Evolutionary conservation across 2,329 filamentous ascomycete genomes (phyloP).

Genomic region (Diaporthe nobilis): DNA sequence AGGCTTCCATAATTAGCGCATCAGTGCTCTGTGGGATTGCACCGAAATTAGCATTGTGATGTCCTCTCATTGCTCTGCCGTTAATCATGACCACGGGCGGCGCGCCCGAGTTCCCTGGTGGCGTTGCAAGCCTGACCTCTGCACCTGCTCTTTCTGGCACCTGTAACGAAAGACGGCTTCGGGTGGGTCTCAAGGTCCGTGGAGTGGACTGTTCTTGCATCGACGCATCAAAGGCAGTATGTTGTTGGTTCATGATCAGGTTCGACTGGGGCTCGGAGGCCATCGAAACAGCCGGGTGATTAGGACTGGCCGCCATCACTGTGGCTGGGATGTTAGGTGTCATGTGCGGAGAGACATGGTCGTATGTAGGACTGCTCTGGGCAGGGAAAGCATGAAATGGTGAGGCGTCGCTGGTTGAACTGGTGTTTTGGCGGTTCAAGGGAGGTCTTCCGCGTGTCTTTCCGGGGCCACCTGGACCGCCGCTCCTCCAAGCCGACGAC

Average conservation of each 20-base stretch:
- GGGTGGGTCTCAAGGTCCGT: slow-evolving; percentile 51
- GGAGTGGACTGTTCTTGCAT: slow-evolving; percentile 24
- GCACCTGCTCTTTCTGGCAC: slow-evolving; percentile 62
- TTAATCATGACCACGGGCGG: slow-evolving; percentile 50
- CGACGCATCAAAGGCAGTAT: slow-evolving; percentile 21
- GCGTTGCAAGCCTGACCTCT: slow-evolving; percentile 51
- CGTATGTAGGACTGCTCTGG: slow-evolving; percentile 56
- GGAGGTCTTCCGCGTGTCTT: slow-evolving; percentile 87
- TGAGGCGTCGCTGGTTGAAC: slow-evolving; percentile 57
- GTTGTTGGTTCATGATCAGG: slow-evolving; percentile 27
- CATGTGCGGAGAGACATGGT: slow-evolving; percentile 33
- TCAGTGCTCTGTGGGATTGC: not conserved
- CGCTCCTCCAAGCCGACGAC: slow-evolving; percentile 89
- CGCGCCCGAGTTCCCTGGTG: slow-evolving; percentile 35
- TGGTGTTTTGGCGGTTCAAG: slow-evolving; percentile 67
- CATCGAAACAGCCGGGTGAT: slow-evolving; percentile 5
- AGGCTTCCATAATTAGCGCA: not conserved
- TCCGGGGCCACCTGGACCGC: slow-evolving; percentile 71
- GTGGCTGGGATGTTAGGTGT: slow-evolving; percentile 2
- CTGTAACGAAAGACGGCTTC: slow-evolving; percentile 71
- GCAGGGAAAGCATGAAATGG: slow-evolving; percentile 78
- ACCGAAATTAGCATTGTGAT: not conserved
- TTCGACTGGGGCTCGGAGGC: slow-evolving; percentile 18
- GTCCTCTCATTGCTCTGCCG: slow-evolving; percentile 45
- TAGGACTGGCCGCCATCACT: slow-evolving; percentile 22